phyloP scores from a whole-genome alignment of 352 stramenopile genomes.

The Globisporangium ultimum region DNA sequence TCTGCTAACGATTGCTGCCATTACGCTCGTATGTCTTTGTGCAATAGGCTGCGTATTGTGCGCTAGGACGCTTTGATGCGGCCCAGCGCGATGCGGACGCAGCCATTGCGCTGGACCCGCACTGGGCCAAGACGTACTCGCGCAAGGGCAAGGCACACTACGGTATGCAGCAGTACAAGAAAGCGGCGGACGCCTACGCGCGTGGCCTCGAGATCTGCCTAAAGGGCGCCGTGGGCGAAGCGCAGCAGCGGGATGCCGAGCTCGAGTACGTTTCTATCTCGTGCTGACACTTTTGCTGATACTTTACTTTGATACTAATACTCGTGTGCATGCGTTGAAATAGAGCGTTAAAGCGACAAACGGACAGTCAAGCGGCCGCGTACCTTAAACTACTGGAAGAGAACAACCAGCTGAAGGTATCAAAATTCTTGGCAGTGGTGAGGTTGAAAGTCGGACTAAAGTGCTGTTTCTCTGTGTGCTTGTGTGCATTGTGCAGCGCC shows the following conservation, averaged over 20 bases:
- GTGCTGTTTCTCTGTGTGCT: too few relatives aligned
- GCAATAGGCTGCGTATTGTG: constrained; percentile 55
- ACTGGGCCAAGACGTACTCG: constrained; percentile 74
- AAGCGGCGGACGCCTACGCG: constrained; percentile 70
- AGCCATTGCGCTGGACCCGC: constrained; percentile 58
- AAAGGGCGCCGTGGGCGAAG: constrained; percentile 59
- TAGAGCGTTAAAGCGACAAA: constrained; percentile 67
- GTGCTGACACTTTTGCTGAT: background rate
- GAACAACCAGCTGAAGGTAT: constrained; percentile 69
- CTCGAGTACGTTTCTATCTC: constrained; percentile 41
- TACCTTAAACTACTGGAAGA: constrained; percentile 77
- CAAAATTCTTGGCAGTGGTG: too few relatives aligned
- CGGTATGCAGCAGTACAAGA: constrained; percentile 54
- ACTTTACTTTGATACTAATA: background rate
- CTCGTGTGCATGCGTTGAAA: background rate
- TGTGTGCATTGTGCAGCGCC: constrained; percentile 32
- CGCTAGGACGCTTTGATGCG: constrained; percentile 43
- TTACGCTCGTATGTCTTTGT: background rate
- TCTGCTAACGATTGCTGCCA: background rate
- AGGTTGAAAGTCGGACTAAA: too few relatives aligned
- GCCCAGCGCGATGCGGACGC: constrained; percentile 54
- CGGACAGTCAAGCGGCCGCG: constrained; percentile 58
- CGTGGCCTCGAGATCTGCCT: constrained; percentile 69
- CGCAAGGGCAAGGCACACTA: constrained; percentile 81
- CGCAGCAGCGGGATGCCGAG: constrained; percentile 65